Conservation (phyloP, 257 asterid genomes). For the Coffea canephora region DNA sequence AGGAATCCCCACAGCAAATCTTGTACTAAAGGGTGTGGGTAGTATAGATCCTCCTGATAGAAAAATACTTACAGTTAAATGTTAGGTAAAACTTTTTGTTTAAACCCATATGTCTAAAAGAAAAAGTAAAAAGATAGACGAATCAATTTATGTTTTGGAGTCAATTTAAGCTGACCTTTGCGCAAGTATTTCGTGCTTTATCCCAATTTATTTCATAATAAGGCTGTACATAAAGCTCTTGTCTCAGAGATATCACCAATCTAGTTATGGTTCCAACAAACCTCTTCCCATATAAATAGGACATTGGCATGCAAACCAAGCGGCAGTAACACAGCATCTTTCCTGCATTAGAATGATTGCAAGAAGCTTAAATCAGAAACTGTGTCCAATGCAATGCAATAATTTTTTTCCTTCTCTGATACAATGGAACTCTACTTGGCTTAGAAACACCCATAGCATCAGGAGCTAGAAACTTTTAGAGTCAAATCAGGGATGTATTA, state of each 20-base stretch:
- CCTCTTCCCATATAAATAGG: constrained; percentile 56
- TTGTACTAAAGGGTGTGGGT: constrained; percentile 54
- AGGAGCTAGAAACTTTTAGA: too few relatives aligned
- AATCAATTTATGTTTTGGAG: too few relatives aligned
- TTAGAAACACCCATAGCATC: too few relatives aligned
- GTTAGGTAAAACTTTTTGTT: too few relatives aligned
- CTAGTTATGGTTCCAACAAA: constrained; percentile 44
- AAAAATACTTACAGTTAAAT: too few relatives aligned
- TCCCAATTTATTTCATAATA: constrained; percentile 46
- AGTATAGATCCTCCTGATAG: constrained; percentile 50
- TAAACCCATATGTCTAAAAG: too few relatives aligned
- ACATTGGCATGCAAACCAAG: constrained; percentile 63
- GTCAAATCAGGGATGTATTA: too few relatives aligned
- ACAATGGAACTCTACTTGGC: too few relatives aligned
- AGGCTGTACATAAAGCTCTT: constrained; percentile 37
- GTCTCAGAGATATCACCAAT: constrained; percentile 21
- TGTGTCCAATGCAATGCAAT: not conserved
- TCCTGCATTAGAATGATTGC: constrained; percentile 25
- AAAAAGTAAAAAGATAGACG: too few relatives aligned
- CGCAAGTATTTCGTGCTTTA: constrained; percentile 41
- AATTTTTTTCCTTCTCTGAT: too few relatives aligned
- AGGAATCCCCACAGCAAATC: constrained; percentile 53
- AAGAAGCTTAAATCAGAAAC: too few relatives aligned
- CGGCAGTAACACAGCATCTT: constrained; percentile 51
- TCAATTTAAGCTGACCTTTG: constrained; percentile 33